Evolutionary conservation across 768 basidiomycete species (phyloP), one percentile per base, ranked within the genome.

Genomic region (Suillus ampliporus): DNA sequence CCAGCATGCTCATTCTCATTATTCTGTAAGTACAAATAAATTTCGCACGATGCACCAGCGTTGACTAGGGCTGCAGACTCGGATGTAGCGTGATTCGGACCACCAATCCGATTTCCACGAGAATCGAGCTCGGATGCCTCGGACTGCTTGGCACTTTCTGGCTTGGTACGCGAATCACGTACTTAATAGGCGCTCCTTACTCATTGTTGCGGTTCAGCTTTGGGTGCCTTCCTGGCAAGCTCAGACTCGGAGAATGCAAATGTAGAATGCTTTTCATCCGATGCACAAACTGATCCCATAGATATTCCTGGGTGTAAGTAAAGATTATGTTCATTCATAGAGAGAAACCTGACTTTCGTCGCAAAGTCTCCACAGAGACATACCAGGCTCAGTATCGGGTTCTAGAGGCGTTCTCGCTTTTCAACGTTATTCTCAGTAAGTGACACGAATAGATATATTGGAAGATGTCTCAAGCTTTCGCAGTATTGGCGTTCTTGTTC

Each of bases 321-420:
- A 46, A 23, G 56, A n/a, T 2, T 26, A 41, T 58, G 4, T 60
- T 37, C n/a, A 5, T 54, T 57, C 11, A 26, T n/a, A 41, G 14
- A 17, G 48, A 57, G 28, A 40, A 37, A 23, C 28, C 59, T 60
- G 14, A 56, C 17, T 11, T 56, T 54, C 60, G 43, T 35, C 10
- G 21, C 19, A 68, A n/a, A 94, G 92, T 93, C 77, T 87, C 90
- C 61, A 93, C 91, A 26, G 89, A 92, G 68, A 90, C 90, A 64
- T 94, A 89, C 73, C 92, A 92, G 67, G 91, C 92, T n/a, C 92
- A 93, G 80, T 94, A 93, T 73, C 86, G 88, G 34, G 92, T 93
- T 21, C 80, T 94, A 63, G 90, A 88, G 74, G 85, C 89, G 19
- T 94, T 94, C 76, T 86, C 92, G 7, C 76, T 94, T 60, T 86